Evolutionary conservation across 495 filamentous ascomycete genomes (phyloP).

Genomic region (Hyaloscypha variabilis): DNA sequence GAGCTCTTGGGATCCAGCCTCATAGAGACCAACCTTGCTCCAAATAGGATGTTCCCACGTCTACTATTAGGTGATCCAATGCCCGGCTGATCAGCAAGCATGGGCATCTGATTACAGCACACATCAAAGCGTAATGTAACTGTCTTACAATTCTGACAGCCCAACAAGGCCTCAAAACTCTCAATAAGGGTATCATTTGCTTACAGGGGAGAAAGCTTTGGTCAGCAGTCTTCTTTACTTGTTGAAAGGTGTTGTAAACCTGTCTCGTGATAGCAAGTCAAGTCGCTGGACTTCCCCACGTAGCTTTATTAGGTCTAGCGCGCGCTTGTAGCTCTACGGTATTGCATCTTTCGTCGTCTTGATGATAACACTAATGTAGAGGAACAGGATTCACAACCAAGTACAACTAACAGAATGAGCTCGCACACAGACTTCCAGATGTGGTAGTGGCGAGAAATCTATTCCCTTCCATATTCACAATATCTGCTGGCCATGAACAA

Average conservation of each 20-base stretch:
- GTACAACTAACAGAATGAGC: conserved; percentile 23
- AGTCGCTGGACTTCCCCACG: conserved; percentile 8
- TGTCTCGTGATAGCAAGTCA: conserved; percentile 24
- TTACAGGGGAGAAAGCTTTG: neutral
- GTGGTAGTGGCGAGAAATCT: conserved; percentile 26
- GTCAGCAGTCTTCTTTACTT: neutral
- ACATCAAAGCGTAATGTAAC: neutral
- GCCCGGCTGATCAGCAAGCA: neutral
- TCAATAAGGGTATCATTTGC: neutral
- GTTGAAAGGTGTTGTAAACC: neutral
- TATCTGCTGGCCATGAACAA: conserved; percentile 26
- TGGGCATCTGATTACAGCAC: neutral
- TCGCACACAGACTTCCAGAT: conserved; percentile 14
- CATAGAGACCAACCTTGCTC: neutral
- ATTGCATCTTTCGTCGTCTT: conserved; percentile 4
- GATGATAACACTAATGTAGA: conserved; percentile 24
- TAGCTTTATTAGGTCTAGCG: conserved; percentile 4
- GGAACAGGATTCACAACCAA: conserved; percentile 18
- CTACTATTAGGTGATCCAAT: neutral
- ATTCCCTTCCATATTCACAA: conserved; percentile 7
- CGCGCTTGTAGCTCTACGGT: neutral
- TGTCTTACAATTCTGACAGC: neutral
- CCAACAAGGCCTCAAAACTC: neutral
- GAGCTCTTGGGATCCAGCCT: neutral
- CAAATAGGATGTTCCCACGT: neutral